Base-by-base conservation (phyloP, 805 yeast species). In the Candida sphagnicola region DNA sequence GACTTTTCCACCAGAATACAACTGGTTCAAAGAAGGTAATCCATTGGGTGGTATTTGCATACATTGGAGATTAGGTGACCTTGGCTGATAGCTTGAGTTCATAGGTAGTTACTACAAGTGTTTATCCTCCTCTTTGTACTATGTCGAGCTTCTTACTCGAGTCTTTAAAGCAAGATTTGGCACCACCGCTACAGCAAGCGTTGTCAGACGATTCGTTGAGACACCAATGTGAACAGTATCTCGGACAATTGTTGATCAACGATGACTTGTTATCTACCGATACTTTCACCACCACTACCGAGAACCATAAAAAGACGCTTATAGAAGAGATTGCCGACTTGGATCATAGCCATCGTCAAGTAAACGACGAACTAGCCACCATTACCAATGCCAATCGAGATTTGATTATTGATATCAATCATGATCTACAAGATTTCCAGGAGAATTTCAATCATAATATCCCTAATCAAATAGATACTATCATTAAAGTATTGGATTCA, bases 251-350 rank as follows among this genome's bases (percentile, higher is more conserved):
- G 8, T 57, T 81, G 26, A 67, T 74, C 31, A 74, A 75, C 31
- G 77, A 77, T 24, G 69, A 68, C 30, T 48, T 68, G 58, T 40
- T 71, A 54, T 43, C 80, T 54, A 50, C 79, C 49, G 74, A 67
- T 3, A 49, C 57, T 36, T 47, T 62, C 61, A 44, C 76, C 56
- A 49, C 74, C 54, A 51, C 72, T 62, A 21, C 68, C 45, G 13
- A 45, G 24, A 37, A 30, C 17, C 37, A 44, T 35, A 47, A 47
- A 43, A 51, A 56, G 35, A 73, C 80, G 0, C 47, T 79, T 24
- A 75, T 79, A 1, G 87, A 82, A 46, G 89, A 81, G 51, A 80
- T 84, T 31, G 90, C 90, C 0, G 91, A 84, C 50, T 57, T 82
- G 24, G 88, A 82, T 47, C 74, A 77, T 18, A 45, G 65, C n/a